These are phyloP conservation scores for Sporodiniella umbellata DNA, from an alignment of 371 early-diverging fungal species.

Conservation along the genomic window DNA sequence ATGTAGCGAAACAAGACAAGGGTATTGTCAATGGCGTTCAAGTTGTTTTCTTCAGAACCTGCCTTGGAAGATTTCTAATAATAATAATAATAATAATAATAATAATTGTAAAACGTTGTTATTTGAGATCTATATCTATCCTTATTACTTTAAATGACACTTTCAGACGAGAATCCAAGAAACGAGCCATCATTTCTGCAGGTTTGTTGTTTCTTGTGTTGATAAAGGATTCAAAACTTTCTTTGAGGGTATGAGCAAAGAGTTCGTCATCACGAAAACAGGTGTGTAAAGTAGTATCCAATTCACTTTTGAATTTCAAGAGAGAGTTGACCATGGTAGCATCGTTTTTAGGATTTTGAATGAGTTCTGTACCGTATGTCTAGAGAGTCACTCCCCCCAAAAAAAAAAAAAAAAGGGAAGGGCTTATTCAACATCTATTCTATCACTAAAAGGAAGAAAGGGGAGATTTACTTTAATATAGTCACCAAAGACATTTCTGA, in stretches of 20 bases:
- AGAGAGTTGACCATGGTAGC: constrained; percentile 60
- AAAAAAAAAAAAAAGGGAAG: too few species aligned
- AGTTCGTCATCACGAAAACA: constrained; percentile 60
- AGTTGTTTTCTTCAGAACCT: too few species aligned
- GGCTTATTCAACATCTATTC: too few species aligned
- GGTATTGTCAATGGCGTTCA: constrained; percentile 68
- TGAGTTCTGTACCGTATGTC: constrained; percentile 16
- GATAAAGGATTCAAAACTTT: constrained; percentile 86
- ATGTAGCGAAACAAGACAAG: constrained; percentile 86
- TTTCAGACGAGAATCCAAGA: constrained; percentile 63
- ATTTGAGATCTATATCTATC: not conserved
- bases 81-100: too few species aligned
- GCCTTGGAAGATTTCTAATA: too few species aligned
- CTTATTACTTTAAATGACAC: constrained; percentile 41
- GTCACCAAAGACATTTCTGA: constrained; percentile 25
- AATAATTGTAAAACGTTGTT: too few species aligned
- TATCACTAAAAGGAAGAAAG: too few species aligned
- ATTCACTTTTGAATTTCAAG: constrained; percentile 61
- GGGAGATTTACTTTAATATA: constrained; percentile 43
- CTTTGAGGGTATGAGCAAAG: constrained; percentile 70
- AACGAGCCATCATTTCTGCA: constrained; percentile 86
- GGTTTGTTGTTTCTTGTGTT: constrained; percentile 83
- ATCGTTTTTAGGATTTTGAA: constrained; percentile 29
- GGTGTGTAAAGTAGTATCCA: constrained; percentile 59
- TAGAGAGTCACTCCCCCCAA: too few species aligned